Evolutionary conservation across 805 yeast species (phyloP), one percentile per base, ranked within the genome.

Genomic region (Torulaspora franciscae): DNA sequence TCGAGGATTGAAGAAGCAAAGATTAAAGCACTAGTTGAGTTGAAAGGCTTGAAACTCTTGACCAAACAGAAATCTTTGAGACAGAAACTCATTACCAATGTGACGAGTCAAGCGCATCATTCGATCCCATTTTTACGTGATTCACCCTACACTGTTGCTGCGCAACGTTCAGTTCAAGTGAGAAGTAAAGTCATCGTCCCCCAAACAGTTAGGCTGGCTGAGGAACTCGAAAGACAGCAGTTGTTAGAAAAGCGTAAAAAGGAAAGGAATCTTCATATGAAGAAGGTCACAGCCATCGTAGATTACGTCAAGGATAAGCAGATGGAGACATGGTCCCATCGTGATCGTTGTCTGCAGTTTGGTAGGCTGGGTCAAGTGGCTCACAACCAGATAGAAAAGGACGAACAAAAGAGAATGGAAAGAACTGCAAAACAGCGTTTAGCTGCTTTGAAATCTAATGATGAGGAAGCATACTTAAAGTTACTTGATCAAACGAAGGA

Each of bases 341-440:
- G 57, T 39, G 67, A 62, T 28, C 62, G 66, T 40, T 55, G 58
- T 42, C 37, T 49, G 11, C 66, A 61, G 39, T 55, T 62, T 38
- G 68, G 68, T 33, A 61, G 54, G 40, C 40, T 58, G 6, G 52
- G 58, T 19, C 51, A 45, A 13, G 50, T 58, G 3, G 47, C 57
- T 26, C 68, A 64, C 41, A 50, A 37, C 37, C 66, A 61, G 47
- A 59, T 80, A 22, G 93, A 84, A 61, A 81, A 77, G 61, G 95
- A 85, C 45, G 93, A 85, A 64, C 77, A 80, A 49, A 83, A 77
- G 68, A 76, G 82, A 64, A 66, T 83, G 49, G 93, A 85, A 64
- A 80, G 78, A 61, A 85, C 81, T 24, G 95, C 95, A n/a, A 85
- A 82, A 59, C 90, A 84, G 62, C 83, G 95, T 77, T 76, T 85